These are phyloP conservation scores for Nissolia schottii DNA, from an alignment of 306 rosid species.

Conservation along the genomic window DNA sequence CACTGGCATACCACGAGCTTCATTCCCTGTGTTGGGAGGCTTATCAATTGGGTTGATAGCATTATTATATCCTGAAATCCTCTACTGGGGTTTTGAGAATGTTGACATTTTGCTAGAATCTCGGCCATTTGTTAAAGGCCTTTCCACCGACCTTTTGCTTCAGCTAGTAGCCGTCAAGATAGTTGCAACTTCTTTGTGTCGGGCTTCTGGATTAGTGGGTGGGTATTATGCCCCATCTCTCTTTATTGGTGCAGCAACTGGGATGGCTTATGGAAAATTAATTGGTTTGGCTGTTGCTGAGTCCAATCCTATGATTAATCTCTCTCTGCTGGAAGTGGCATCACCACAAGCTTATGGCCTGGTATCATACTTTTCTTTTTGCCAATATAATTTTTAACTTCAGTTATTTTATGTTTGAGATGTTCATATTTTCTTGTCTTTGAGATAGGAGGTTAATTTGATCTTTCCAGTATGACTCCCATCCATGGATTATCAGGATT, in stretches of 20 bases:
- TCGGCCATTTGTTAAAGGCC: slow-evolving; percentile 71
- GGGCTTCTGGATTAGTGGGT: slow-evolving; percentile 92
- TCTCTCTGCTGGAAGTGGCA: slow-evolving; percentile 83
- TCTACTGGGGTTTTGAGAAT: slow-evolving; percentile 94
- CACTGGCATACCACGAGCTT: slow-evolving; percentile 51
- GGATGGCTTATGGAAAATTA: slow-evolving; percentile 88
- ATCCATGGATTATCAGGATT: not conserved
- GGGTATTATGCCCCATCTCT: slow-evolving; percentile 96
- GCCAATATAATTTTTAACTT: slow-evolving; percentile 9
- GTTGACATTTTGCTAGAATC: slow-evolving; percentile 90
- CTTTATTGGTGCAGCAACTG: slow-evolving; percentile 93
- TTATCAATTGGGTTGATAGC: slow-evolving; percentile 79
- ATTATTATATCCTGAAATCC: slow-evolving; percentile 85
- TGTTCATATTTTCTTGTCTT: slow-evolving; percentile 6
- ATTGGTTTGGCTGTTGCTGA: slow-evolving; percentile 57
- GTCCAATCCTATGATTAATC: slow-evolving; percentile 47
- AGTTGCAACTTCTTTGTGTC: slow-evolving; percentile 79
- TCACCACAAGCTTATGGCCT: slow-evolving; percentile 96
- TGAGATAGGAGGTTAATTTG: not conserved
- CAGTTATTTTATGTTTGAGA: slow-evolving; percentile 11
- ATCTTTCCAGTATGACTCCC: slow-evolving; percentile 16
- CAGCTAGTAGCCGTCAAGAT: slow-evolving; percentile 83
- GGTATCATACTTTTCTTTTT: slow-evolving; percentile 46
- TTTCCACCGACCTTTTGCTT: slow-evolving; percentile 67
- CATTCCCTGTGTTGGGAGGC: slow-evolving; percentile 80